Conservation (phyloP, 148 eudicot species). For the Hydrangea macrophylla region DNA sequence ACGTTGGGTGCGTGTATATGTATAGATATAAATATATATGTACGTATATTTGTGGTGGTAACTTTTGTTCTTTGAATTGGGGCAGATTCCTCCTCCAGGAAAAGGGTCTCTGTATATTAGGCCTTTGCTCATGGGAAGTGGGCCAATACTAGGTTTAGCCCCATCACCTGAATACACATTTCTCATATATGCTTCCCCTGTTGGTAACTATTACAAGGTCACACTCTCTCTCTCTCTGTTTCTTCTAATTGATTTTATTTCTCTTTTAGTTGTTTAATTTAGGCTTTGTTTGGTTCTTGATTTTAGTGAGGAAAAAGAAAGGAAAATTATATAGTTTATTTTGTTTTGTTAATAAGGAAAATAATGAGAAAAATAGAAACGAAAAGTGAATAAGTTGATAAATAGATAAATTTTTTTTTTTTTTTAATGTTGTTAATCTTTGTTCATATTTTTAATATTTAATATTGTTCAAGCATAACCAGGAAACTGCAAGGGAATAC, state of each 20-base stretch:
- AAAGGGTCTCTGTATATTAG: constrained; percentile 90
- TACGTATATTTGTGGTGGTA: not conserved
- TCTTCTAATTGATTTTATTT: not conserved
- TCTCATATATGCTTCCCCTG: constrained; percentile 85
- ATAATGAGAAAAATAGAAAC: no score
- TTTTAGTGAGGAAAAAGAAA: no score
- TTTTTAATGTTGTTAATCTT: no score
- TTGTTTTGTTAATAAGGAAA: no score
- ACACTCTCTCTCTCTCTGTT: not conserved
- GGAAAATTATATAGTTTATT: no score
- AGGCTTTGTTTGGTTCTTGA: no score
- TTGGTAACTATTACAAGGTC: constrained; percentile 88
- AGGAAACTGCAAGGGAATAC: no score
- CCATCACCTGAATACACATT: constrained; percentile 89
- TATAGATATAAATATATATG: not conserved
- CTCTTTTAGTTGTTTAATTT: no score
- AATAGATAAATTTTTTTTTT: no score
- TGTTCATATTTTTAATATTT: no score
- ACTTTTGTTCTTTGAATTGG: constrained; percentile 9
- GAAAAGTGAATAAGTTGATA: no score
- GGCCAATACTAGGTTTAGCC: constrained; percentile 67
- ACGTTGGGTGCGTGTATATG: constrained; percentile 62
- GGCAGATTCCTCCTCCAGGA: constrained; percentile 89
- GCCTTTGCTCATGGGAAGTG: constrained; percentile 89
- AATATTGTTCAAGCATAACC: no score